These are phyloP conservation scores for Vanrija sp. DNA, from an alignment of 1,284 basidiomycete genomes.

Conservation along the genomic window DNA sequence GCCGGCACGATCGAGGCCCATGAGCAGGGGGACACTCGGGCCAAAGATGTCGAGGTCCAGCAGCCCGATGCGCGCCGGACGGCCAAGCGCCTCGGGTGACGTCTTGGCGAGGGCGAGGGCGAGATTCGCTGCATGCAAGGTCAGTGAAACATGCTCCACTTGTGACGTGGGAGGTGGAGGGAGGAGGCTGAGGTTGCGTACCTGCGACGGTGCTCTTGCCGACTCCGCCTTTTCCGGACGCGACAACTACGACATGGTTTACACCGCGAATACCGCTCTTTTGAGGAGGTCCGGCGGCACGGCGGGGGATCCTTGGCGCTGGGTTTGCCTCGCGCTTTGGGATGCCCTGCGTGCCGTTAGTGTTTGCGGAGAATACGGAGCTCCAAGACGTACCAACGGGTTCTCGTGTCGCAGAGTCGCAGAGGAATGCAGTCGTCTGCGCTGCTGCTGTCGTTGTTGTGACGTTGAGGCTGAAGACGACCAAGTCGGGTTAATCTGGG, in stretches of 20 bases:
- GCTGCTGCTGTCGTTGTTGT: too few relatives aligned
- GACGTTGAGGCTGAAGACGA: too few relatives aligned
- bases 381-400: constrained; percentile 26
- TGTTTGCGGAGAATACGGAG: background rate
- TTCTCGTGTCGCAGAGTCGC: constrained; percentile 28
- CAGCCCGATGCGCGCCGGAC: constrained; percentile 65
- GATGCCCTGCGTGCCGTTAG: constrained; percentile 33
- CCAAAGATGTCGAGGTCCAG: constrained; percentile 96
- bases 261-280: constrained; percentile 54
- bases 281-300: constrained; percentile 47
- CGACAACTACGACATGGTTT: constrained; percentile 70
- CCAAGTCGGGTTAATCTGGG: background rate
- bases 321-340: constrained; percentile 42
- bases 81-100: constrained; percentile 39
- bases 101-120: constrained; percentile 53
- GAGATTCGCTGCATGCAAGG: constrained; percentile 62
- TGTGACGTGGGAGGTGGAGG: background rate
- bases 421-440: constrained; percentile 2
- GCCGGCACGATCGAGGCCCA: constrained; percentile 77
- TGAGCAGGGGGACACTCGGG: constrained; percentile 89
- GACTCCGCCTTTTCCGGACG: constrained; percentile 94
- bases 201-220: constrained; percentile 94
- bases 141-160: background rate
- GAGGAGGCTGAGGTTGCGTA: constrained; percentile 34
- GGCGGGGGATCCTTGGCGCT: constrained; percentile 45